A percentile compares a stretch with the other conserved stretches of the same genome.
Evolutionary conservation across 1,139 yeast species (phyloP).

Genomic region (Yamadazyma membranifaciens): DNA sequence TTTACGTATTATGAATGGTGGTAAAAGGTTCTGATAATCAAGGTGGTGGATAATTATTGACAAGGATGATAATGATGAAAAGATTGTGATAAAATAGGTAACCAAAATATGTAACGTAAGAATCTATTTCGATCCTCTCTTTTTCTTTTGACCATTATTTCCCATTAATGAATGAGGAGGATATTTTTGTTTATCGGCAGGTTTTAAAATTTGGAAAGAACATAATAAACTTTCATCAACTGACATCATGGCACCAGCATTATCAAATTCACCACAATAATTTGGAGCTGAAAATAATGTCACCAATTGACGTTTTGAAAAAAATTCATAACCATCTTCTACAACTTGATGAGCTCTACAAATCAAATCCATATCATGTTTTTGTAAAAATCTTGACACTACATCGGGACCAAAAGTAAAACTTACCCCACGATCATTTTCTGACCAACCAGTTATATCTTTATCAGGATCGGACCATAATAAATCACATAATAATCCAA

Average conservation of each 20-base stretch:
- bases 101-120: background rate
- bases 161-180: constrained; percentile 54
- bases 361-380: constrained; percentile 94
- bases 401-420: constrained; percentile 98
- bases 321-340: constrained; percentile 97
- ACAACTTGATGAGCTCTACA: constrained; percentile 99
- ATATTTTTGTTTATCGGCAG: constrained; percentile 83
- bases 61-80: background rate
- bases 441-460: constrained; percentile 97
- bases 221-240: constrained; percentile 94
- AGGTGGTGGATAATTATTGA: background rate
- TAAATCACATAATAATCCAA: constrained; percentile 90
- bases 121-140: constrained; percentile 54
- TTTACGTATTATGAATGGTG: constrained; percentile 1
- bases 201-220: constrained; percentile 96
- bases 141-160: constrained; percentile 70
- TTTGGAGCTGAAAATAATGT: constrained; percentile 96
- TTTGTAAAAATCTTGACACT: constrained; percentile 88
- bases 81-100: background rate
- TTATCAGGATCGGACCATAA: constrained; percentile 99
- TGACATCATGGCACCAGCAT: constrained; percentile 99
- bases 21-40: background rate
- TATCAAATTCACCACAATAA: constrained; percentile 97
- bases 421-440: constrained; percentile 96
- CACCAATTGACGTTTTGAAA: constrained; percentile 91